Evolutionary conservation across 345 rosid genomes (phyloP).

Genomic region (Arabis alpina): DNA sequence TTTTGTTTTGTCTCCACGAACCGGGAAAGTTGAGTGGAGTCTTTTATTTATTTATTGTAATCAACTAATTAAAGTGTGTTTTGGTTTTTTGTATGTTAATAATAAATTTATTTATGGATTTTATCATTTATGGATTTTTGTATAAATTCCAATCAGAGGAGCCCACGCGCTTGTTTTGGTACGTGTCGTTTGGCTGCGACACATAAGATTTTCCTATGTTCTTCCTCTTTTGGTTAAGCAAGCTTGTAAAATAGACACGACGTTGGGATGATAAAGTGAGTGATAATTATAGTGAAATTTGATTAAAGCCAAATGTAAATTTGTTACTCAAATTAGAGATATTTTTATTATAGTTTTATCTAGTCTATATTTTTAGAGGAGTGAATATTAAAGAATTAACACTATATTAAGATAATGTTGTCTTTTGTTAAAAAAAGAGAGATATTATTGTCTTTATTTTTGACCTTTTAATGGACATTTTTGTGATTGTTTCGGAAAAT

Average conservation of each 20-base stretch:
- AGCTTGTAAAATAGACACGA: not conserved
- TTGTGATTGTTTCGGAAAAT: no score
- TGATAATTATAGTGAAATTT: not conserved
- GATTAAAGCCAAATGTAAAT: not conserved
- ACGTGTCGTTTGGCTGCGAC: slow-evolving; percentile 16
- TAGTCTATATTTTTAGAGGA: no score
- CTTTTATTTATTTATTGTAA: not conserved
- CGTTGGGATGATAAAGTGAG: not conserved
- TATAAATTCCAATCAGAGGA: slow-evolving; percentile 9
- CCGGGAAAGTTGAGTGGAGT: not conserved
- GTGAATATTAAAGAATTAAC: no score
- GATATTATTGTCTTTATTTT: no score
- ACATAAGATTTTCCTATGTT: not conserved
- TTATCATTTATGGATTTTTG: not conserved
- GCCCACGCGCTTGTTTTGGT: slow-evolving; percentile 18
- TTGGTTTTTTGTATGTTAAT: not conserved
- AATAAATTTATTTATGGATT: not conserved
- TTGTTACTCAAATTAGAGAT: not conserved
- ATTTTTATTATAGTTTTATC: no score
- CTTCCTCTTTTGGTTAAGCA: not conserved
- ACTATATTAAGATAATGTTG: no score
- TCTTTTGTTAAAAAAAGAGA: no score
- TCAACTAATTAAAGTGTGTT: not conserved
- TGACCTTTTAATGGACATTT: no score
- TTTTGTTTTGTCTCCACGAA: slow-evolving; percentile 38